Conservation (phyloP, 345 rosid genomes). For the Eucalyptus regnans region DNA sequence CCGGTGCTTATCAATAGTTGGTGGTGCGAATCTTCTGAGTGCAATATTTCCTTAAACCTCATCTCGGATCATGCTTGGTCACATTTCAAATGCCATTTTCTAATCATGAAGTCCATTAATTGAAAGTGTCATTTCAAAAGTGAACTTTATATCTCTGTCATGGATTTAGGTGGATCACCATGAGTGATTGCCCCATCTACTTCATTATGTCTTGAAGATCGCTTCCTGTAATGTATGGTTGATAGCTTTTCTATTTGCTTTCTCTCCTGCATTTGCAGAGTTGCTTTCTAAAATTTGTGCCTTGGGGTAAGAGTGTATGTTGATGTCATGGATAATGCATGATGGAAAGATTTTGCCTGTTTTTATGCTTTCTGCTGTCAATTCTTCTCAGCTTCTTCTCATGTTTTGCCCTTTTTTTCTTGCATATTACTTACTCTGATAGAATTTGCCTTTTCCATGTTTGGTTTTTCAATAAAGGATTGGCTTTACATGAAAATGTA, state of each 20-base stretch:
- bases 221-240: background rate
- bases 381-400: background rate
- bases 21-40: background rate
- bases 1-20: background rate
- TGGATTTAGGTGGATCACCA: background rate
- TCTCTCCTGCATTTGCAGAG: background rate
- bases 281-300: background rate
- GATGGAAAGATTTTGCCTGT: background rate
- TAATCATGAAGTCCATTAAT: background rate
- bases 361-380: background rate
- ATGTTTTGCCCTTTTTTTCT: background rate
- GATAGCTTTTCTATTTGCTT: background rate
- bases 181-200: background rate
- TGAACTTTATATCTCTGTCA: background rate
- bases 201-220: background rate
- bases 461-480: background rate
- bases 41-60: background rate
- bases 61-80: background rate
- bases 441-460: background rate
- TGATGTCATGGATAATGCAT: background rate
- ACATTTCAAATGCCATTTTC: background rate
- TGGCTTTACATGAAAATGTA: background rate
- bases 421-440: background rate
- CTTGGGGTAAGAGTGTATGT: background rate
- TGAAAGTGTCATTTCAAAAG: background rate